Conservation (phyloP, 2,329 filamentous ascomycete species). For the Arthrinium puccinioides region DNA sequence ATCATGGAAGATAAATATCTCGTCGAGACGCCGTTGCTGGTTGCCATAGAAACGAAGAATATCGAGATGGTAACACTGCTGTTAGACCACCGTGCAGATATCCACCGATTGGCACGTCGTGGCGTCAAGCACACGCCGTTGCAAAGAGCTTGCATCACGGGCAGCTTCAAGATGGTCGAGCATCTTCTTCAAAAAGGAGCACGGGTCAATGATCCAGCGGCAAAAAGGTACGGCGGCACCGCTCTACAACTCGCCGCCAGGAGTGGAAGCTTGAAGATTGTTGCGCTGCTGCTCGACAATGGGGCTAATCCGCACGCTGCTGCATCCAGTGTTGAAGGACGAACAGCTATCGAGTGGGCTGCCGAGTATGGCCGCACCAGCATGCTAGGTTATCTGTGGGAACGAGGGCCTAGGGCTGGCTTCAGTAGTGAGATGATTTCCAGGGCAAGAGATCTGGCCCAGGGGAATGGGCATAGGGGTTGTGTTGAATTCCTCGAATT, state of each 20-base stretch:
- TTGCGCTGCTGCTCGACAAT: conserved; percentile 4
- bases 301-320: conserved; percentile 2
- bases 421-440: not conserved
- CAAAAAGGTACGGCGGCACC: conserved; percentile 7
- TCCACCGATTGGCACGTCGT: conserved; percentile 4
- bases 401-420: not conserved
- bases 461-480: not conserved
- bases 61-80: conserved; percentile 7
- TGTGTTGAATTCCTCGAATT: not conserved
- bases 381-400: not conserved
- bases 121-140: conserved; percentile 9
- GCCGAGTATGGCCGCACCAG: not conserved
- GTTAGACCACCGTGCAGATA: conserved; percentile 4
- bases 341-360: not conserved
- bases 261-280: conserved; percentile 8
- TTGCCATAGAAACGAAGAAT: conserved; percentile 6
- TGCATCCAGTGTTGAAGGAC: not conserved
- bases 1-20: not conserved
- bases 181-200: conserved; percentile 8
- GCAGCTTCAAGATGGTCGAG: conserved; percentile 5
- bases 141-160: conserved; percentile 7
- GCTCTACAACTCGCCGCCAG: conserved; percentile 11
- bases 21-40: not conserved
- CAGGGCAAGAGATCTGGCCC: not conserved
- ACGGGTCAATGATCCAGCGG: conserved; percentile 8